phyloP scores from a whole-genome alignment of 2,329 filamentous ascomycete genomes.

The Alternaria rosae region DNA sequence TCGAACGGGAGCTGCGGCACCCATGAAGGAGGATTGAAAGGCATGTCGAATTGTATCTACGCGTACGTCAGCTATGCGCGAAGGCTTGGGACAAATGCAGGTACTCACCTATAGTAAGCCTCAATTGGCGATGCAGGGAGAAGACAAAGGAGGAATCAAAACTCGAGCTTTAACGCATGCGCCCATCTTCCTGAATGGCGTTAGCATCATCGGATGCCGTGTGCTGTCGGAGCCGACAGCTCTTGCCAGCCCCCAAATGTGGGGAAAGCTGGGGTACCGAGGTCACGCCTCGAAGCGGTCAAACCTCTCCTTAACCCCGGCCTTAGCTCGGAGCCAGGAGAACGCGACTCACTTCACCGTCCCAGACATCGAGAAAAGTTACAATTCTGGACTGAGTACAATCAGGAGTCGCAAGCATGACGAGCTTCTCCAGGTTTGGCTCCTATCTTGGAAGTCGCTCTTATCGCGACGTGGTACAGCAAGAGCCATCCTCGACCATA shows the following conservation, averaged over 20 bases:
- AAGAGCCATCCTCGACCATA: not conserved
- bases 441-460: not conserved
- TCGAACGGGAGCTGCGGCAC: constrained; percentile 68
- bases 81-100: not conserved
- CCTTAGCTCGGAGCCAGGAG: not conserved
- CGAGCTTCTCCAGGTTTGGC: not conserved
- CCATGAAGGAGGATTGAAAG: constrained; percentile 68
- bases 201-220: constrained; percentile 10
- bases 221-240: not conserved
- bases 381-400: not conserved
- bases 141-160: not conserved
- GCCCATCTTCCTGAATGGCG: constrained; percentile 2
- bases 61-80: not conserved
- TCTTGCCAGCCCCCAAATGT: constrained; percentile 12
- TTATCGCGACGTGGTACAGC: not conserved
- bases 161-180: constrained; percentile 3
- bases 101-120: constrained; percentile 3
- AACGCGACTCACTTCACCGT: not conserved
- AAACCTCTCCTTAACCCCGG: not conserved
- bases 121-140: not conserved
- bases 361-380: not conserved
- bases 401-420: not conserved
- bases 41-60: constrained; percentile 44
- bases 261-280: constrained; percentile 26
- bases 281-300: constrained; percentile 14